Base-by-base conservation (phyloP, 2,329 filamentous ascomycete species). In the Apiospora malaysiana region DNA sequence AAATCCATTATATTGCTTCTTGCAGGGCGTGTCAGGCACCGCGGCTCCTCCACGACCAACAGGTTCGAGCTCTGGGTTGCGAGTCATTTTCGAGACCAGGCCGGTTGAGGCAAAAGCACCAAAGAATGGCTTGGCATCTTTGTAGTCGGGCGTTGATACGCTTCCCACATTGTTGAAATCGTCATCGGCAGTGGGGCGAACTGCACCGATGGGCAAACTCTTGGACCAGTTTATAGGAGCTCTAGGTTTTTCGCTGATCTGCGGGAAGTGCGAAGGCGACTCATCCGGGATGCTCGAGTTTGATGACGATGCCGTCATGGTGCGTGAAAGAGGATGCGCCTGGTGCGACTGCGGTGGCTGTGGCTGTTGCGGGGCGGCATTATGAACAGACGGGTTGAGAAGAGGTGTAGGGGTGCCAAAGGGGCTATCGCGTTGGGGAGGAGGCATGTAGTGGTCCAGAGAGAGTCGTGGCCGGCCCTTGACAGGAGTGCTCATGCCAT, bases 21-120 rank as follows among this genome's bases (percentile, higher is more conserved):
- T 99, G 82, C 96, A 98, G 0, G 96, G 96, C 1, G 96, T 99
- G 79, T 98, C 96, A 0, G 96, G 95, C 86, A 97, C 95, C 42
- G 89, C 87, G 25, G 71, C 74, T 37, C 75, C 75, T 43, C 78
- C 92, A 90, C 81, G 87, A 80, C 82, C 74, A 83, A 82, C 78
- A 84, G 82, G 74, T 80, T 85, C 88, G 68, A 94, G 88, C 75
- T 98, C 94, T 0, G 91, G 89, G 79, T 93, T 91, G 71, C 93
- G 91, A 78, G 96, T 97, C 81, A 97, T 93, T 83, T 99, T 99
- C 14, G 96, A 98, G 69, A 99, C 92, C 40, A 99, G 85, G 1
- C 95, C 95, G 0, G 96, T 98, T 1, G 96, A 98, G 86, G 94
- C 94, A 82, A 98, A 98, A 8, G 94, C 94, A 51, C 93, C 91